phyloP scores from a whole-genome alignment of 177 flowering plant genomes.

The Vitis hybrid region DNA sequence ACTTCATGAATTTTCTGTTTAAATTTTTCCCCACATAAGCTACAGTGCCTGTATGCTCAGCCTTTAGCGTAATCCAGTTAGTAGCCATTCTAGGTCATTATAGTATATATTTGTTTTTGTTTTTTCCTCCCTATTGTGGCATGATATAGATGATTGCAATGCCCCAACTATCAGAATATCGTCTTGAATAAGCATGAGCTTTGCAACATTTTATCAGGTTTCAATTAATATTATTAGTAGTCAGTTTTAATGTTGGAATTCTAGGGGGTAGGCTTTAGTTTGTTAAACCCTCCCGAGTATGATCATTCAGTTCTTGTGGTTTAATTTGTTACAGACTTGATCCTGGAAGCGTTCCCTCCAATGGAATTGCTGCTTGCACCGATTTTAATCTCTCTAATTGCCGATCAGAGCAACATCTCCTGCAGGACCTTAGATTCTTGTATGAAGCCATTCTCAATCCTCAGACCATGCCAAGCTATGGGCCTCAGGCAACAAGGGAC shows the following conservation, averaged over 20 bases:
- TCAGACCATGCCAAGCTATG: constrained; percentile 37
- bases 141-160: no score
- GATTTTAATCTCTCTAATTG: constrained; percentile 1
- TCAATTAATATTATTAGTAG: no score
- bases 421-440: constrained; percentile 51
- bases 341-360: constrained; percentile 1
- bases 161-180: no score
- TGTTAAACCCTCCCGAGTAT: background rate
- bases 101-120: no score
- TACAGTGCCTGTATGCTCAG: no score
- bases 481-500: constrained; percentile 28
- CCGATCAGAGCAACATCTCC: constrained; percentile 47
- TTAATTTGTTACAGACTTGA: constrained; percentile 47
- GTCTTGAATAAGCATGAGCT: no score
- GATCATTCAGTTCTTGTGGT: background rate
- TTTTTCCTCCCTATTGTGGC: no score
- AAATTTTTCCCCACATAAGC: no score
- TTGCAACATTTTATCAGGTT: no score
- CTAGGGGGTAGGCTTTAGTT: no score
- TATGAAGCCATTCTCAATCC: constrained; percentile 60
- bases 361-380: background rate
- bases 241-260: no score
- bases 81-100: constrained; percentile 30
- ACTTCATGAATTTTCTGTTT: background rate
- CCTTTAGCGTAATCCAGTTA: no score